A percentile compares a stretch with the other conserved stretches of the same genome.
These are phyloP conservation scores for Tulasnella sp. DNA, from an alignment of 768 basidiomycete species.

Conservation along the genomic window DNA sequence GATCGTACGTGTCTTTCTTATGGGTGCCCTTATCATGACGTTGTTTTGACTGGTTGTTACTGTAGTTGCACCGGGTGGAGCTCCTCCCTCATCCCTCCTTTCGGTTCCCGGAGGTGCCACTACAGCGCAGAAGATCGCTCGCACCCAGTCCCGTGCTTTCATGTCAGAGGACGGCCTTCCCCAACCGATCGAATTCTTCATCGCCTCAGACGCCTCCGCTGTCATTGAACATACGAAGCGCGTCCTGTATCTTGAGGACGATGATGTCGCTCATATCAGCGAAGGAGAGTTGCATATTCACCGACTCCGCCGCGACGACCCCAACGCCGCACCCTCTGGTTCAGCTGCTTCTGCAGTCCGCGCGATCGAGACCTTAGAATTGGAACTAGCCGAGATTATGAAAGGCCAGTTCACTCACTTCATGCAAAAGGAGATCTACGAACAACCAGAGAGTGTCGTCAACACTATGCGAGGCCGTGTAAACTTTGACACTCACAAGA, in stretches of 20 bases:
- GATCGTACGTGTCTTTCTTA: constrained; percentile 41
- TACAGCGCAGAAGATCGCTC: constrained; percentile 68
- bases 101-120: constrained; percentile 41
- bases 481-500: constrained; percentile 89
- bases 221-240: constrained; percentile 99
- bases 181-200: constrained; percentile 98
- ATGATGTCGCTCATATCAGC: constrained; percentile 96
- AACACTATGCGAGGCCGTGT: constrained; percentile 99
- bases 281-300: constrained; percentile 99
- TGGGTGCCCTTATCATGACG: background rate
- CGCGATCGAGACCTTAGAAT: constrained; percentile 95
- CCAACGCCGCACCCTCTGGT: constrained; percentile 54
- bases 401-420: constrained; percentile 99
- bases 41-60: background rate
- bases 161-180: constrained; percentile 98
- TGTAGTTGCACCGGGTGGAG: constrained; percentile 46
- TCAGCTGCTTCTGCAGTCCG: constrained; percentile 68
- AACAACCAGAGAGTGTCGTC: constrained; percentile 98
- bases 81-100: constrained; percentile 46
- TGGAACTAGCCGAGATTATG: constrained; percentile 99
- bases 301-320: constrained; percentile 87
- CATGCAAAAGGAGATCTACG: constrained; percentile 99
- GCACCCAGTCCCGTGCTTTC: constrained; percentile 95
- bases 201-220: constrained; percentile 94
- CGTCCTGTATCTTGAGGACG: constrained; percentile 96